These are phyloP conservation scores for Excoecaria agallocha DNA, from an alignment of 345 rosid species.

Conservation along the genomic window DNA sequence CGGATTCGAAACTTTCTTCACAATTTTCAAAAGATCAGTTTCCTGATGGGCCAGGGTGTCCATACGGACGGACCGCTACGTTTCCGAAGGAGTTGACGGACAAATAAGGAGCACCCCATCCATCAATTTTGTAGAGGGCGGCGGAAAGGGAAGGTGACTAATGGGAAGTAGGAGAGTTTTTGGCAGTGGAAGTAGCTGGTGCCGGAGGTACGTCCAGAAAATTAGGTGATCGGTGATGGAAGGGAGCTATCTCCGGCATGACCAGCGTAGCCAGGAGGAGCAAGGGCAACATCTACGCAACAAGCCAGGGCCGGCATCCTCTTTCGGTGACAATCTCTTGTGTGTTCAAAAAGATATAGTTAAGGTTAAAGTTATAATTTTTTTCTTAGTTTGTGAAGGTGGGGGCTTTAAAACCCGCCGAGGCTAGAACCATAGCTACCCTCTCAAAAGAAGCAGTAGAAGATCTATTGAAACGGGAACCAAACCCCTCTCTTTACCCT, in stretches of 20 bases:
- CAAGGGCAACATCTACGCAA: conserved; percentile 65
- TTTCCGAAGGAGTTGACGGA: conserved; percentile 67
- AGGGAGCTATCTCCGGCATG: conserved; percentile 50
- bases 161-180: conserved; percentile 23
- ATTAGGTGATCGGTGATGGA: conserved; percentile 31
- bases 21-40: conserved; percentile 70
- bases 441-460: conserved; percentile 89
- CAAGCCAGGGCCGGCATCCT: conserved; percentile 89
- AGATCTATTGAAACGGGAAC: conserved; percentile 43
- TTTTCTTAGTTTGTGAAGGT: conserved; percentile 36
- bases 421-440: conserved; percentile 99
- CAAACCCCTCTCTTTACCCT: conserved; percentile 40
- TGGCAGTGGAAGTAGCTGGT: conserved; percentile 17
- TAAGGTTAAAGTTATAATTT: not conserved
- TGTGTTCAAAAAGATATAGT: not conserved
- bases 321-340: conserved; percentile 33
- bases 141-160: conserved; percentile 77
- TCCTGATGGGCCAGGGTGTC: conserved; percentile 72
- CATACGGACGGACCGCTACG: conserved; percentile 67
- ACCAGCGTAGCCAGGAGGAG: conserved; percentile 59
- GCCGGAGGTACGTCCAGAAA: conserved; percentile 33
- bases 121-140: conserved; percentile 61
- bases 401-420: conserved; percentile 99
- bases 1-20: conserved; percentile 77
- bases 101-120: conserved; percentile 94